Conservation (phyloP, 495 filamentous ascomycete genomes). For the Copromyces sp. region DNA sequence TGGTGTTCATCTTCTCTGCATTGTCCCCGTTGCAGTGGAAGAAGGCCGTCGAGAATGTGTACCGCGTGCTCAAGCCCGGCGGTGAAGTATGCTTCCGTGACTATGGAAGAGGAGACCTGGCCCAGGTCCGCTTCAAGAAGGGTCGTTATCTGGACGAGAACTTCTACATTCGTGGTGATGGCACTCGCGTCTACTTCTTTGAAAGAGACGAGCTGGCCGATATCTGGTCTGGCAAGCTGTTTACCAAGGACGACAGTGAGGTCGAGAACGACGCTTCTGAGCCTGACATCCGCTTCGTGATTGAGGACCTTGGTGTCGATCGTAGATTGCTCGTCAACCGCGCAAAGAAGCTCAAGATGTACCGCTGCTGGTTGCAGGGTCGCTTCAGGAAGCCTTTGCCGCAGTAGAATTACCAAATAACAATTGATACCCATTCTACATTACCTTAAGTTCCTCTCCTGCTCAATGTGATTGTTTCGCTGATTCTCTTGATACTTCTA, state of each 20-base stretch:
- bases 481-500: too few relatives aligned
- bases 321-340: conserved; percentile 86
- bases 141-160: conserved; percentile 87
- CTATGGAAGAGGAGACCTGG: conserved; percentile 89
- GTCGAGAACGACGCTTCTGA: conserved; percentile 6
- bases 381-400: conserved; percentile 50
- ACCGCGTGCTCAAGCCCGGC: conserved; percentile 73
- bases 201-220: conserved; percentile 67
- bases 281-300: conserved; percentile 45
- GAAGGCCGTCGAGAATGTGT: conserved; percentile 70
- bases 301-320: conserved; percentile 71
- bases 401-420: conserved; percentile 31
- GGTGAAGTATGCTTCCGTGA: conserved; percentile 88
- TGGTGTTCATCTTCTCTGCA: conserved; percentile 96
- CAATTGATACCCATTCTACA: conserved; percentile 4
- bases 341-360: conserved; percentile 88
- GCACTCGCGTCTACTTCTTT: conserved; percentile 96
- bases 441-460: neutral
- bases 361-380: conserved; percentile 94
- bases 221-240: conserved; percentile 56
- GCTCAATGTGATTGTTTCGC: neutral
- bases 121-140: conserved; percentile 94
- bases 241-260: conserved; percentile 10
- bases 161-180: conserved; percentile 92
- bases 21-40: conserved; percentile 77